These are phyloP conservation scores for Microstegium vimineum DNA, from an alignment of 176 grass and related monocot species.

Conservation along the genomic window DNA sequence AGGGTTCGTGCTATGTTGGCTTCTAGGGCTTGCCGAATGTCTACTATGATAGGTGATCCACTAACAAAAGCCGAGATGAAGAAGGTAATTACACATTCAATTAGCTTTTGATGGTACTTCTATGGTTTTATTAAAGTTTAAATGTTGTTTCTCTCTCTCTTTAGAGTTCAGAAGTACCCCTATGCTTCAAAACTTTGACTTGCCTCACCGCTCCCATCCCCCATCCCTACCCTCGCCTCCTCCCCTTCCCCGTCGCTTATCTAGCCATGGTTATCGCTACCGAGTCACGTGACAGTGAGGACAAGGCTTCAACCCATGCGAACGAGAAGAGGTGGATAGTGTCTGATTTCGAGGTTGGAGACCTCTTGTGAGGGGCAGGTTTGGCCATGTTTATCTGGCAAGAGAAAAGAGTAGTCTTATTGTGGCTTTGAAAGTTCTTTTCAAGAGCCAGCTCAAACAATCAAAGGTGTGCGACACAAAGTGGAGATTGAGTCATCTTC, in stretches of 20 bases:
- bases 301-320: constrained; percentile 33
- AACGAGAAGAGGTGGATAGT: constrained; percentile 63
- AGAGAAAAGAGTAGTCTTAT: constrained; percentile 82
- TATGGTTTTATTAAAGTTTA: background rate
- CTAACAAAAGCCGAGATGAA: constrained; percentile 89
- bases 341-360: constrained; percentile 79
- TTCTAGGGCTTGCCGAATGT: constrained; percentile 86
- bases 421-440: constrained; percentile 87
- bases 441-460: constrained; percentile 88
- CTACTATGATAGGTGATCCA: constrained; percentile 88
- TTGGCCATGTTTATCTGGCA: constrained; percentile 90
- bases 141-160: background rate
- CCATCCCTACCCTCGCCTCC: background rate
- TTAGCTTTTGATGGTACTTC: background rate
- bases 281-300: constrained; percentile 46
- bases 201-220: background rate
- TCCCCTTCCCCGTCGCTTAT: background rate
- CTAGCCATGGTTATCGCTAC: constrained; percentile 54
- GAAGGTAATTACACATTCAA: constrained; percentile 55
- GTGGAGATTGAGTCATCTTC: constrained; percentile 84
- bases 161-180: background rate
- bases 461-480: constrained; percentile 61
- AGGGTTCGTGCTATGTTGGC: constrained; percentile 95
- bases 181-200: background rate
- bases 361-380: constrained; percentile 84